A percentile compares a stretch with the other conserved stretches of the same genome.
These are phyloP conservation scores for Beverwykella pulmonaria DNA, from an alignment of 495 filamentous ascomycete genomes.

Conservation along the genomic window DNA sequence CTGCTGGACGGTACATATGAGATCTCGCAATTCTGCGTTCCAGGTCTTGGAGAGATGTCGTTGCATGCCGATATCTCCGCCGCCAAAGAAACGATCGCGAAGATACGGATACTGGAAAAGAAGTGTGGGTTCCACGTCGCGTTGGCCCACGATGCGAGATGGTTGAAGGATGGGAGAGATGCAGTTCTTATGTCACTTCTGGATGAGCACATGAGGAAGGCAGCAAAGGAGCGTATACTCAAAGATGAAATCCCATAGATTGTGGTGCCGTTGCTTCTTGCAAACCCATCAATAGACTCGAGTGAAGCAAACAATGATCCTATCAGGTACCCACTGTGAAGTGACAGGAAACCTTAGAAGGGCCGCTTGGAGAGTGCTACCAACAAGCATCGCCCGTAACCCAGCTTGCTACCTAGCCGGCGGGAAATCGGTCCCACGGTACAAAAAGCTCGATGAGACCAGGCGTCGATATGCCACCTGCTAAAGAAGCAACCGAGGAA, in stretches of 20 bases:
- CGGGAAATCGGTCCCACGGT: too few species aligned
- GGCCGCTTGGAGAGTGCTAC: too few species aligned
- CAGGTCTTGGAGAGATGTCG: conserved; percentile 23
- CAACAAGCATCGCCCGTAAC: too few species aligned
- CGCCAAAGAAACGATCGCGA: conserved; percentile 24
- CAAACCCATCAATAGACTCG: too few species aligned
- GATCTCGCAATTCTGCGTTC: conserved; percentile 29
- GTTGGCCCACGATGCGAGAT: conserved; percentile 30
- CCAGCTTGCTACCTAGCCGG: too few species aligned
- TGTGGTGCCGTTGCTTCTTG: not conserved
- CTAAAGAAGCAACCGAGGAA: too few species aligned
- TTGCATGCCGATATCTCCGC: conserved; percentile 30
- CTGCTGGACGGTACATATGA: conserved; percentile 34
- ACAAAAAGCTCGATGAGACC: too few species aligned
- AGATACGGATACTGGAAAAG: conserved; percentile 22
- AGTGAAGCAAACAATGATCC: too few species aligned
- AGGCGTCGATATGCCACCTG: too few species aligned
- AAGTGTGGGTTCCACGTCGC: conserved; percentile 31
- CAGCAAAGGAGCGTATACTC: conserved; percentile 26
- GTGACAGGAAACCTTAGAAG: too few species aligned
- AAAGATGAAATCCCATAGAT: conserved; percentile 31
- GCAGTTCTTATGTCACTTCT: conserved; percentile 30
- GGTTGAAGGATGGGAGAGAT: conserved; percentile 27
- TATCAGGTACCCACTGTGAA: too few species aligned
- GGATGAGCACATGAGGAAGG: conserved; percentile 29